A percentile compares a stretch with the other conserved stretches of the same genome.
These are phyloP conservation scores for Populus euphratica DNA, from an alignment of 345 rosid species.

Conservation along the genomic window DNA sequence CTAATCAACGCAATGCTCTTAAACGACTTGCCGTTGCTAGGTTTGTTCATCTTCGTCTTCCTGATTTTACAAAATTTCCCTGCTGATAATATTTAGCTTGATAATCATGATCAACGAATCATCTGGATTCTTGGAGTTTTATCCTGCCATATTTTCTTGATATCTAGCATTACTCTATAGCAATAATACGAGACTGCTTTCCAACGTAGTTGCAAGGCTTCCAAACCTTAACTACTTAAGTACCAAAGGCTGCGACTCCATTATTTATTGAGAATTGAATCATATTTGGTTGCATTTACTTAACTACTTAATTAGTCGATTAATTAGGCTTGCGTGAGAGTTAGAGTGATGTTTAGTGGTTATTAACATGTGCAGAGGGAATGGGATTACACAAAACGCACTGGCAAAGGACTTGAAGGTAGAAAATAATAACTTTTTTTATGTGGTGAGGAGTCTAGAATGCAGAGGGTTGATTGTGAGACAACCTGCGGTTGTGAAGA, in stretches of 20 bases:
- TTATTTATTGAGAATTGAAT: too few relatives aligned
- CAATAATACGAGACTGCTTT: too few relatives aligned
- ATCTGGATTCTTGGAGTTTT: too few relatives aligned
- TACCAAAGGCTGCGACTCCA: too few relatives aligned
- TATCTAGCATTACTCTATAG: too few relatives aligned
- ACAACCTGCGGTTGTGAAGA: slow-evolving; percentile 72
- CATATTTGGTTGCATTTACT: not conserved
- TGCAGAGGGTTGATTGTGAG: slow-evolving; percentile 66
- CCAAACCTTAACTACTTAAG: too few relatives aligned
- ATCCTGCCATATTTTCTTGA: too few relatives aligned
- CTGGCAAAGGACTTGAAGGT: slow-evolving; percentile 74
- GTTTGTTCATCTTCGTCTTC: slow-evolving; percentile 16
- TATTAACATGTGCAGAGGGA: slow-evolving; percentile 39
- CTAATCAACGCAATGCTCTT: slow-evolving; percentile 56
- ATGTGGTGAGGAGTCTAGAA: slow-evolving; percentile 66
- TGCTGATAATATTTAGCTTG: not conserved
- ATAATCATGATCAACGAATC: too few relatives aligned
- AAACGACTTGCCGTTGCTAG: slow-evolving; percentile 59
- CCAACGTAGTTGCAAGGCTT: too few relatives aligned
- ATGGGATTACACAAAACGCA: slow-evolving; percentile 74
- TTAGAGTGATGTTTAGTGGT: not conserved
- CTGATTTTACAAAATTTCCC: not conserved
- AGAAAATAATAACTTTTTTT: slow-evolving; percentile 66
- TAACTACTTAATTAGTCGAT: not conserved
- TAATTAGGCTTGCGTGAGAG: not conserved